phyloP scores from a whole-genome alignment of 352 stramenopile species.

The Globisporangium camurandrum region DNA sequence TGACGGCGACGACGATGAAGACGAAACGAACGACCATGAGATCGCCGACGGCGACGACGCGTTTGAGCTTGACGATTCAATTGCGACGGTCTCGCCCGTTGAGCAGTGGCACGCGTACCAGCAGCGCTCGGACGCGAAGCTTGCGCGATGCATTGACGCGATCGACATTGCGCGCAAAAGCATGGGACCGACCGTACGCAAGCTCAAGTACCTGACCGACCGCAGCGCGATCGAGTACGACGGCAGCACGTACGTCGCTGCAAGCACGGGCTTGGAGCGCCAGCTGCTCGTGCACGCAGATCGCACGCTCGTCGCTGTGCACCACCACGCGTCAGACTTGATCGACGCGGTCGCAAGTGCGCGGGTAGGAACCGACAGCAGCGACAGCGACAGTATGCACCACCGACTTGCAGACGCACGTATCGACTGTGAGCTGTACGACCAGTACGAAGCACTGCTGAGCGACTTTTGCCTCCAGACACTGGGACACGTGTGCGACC shows the following conservation, averaged over 20 bases:
- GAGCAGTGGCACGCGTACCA: neutral
- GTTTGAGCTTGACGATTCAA: neutral
- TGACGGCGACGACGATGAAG: slow-evolving; percentile 6
- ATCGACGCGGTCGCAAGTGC: slow-evolving; percentile 1
- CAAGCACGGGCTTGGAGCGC: slow-evolving; percentile 23
- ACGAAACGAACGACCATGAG: neutral
- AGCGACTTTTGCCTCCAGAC: slow-evolving; percentile 52
- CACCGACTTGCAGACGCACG: neutral
- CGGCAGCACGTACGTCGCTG: neutral
- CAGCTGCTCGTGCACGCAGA: slow-evolving; percentile 26
- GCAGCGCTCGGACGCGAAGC: slow-evolving; percentile 6
- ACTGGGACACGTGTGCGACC: slow-evolving; percentile 37
- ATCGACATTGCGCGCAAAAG: slow-evolving; percentile 35
- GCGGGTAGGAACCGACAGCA: neutral
- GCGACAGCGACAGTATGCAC: neutral
- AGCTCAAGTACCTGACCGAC: slow-evolving; percentile 9
- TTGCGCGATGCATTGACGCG: slow-evolving; percentile 32
- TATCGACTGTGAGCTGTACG: slow-evolving; percentile 12
- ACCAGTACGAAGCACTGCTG: slow-evolving; percentile 34
- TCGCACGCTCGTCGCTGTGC: slow-evolving; percentile 19
- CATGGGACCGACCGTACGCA: slow-evolving; percentile 26
- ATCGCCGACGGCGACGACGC: neutral
- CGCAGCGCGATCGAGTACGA: neutral
- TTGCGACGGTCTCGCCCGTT: too few species aligned
- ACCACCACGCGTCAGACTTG: slow-evolving; percentile 14